These are phyloP conservation scores for Xylaria sp. DNA, from an alignment of 2,329 filamentous ascomycete genomes.

Conservation along the genomic window DNA sequence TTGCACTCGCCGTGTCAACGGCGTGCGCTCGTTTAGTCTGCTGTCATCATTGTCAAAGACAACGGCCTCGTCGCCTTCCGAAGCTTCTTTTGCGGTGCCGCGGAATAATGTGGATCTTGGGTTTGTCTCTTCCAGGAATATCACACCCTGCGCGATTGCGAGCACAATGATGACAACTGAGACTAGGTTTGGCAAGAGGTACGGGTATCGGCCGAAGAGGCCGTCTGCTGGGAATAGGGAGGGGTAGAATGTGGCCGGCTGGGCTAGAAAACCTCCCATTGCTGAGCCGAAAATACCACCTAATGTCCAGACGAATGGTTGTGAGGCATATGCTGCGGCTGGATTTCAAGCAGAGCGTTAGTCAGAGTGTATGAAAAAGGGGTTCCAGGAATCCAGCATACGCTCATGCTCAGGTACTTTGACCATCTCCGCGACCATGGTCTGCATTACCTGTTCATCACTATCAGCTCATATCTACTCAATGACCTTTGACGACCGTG, in stretches of 20 bases:
- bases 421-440: conserved; percentile 57
- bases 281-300: conserved; percentile 53
- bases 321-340: conserved; percentile 52
- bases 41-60: conserved; percentile 44
- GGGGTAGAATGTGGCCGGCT: conserved; percentile 52
- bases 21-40: conserved; percentile 46
- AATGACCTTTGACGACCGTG: no score
- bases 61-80: conserved; percentile 40
- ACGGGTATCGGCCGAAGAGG: conserved; percentile 72
- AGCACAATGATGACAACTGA: conserved; percentile 69
- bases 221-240: conserved; percentile 53
- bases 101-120: conserved; percentile 39
- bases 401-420: conserved; percentile 56
- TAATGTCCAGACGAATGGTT: conserved; percentile 54
- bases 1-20: conserved; percentile 37
- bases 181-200: conserved; percentile 75
- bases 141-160: conserved; percentile 69
- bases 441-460: conserved; percentile 52
- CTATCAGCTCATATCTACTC: conserved; percentile 14
- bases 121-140: conserved; percentile 66
- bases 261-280: conserved; percentile 53
- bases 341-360: background rate
- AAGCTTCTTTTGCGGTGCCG: conserved; percentile 17
- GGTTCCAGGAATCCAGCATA: conserved; percentile 33
- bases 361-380: background rate